These are phyloP conservation scores for Pseudocercospora pini-densiflorae DNA, from an alignment of 2,329 filamentous ascomycete species.

Conservation along the genomic window DNA sequence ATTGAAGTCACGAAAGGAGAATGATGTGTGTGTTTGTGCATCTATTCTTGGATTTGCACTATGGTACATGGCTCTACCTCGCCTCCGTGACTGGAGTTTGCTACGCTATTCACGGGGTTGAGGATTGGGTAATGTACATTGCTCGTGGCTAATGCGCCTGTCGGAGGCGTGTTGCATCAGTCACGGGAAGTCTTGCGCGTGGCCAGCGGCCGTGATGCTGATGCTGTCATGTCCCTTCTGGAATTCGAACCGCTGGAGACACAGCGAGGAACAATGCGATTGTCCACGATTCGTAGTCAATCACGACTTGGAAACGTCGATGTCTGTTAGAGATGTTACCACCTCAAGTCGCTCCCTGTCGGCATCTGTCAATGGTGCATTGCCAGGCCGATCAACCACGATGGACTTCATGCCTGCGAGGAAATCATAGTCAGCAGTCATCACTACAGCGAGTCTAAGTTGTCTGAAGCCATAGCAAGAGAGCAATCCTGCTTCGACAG, in stretches of 20 bases:
- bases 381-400: constrained; percentile 67
- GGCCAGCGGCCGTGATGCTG: not conserved
- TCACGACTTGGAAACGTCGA: constrained; percentile 19
- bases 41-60: not conserved
- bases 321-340: constrained; percentile 33
- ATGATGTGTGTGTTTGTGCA: not conserved
- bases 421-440: not conserved
- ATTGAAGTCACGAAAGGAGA: not conserved
- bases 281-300: not conserved
- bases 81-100: not conserved
- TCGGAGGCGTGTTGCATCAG: not conserved
- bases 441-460: too few species aligned
- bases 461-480: not conserved
- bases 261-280: too few species aligned
- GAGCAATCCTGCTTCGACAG: not conserved
- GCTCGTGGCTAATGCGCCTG: not conserved
- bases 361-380: constrained; percentile 63
- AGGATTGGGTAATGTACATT: not conserved
- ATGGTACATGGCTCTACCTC: constrained; percentile 1
- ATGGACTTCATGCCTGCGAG: constrained; percentile 45
- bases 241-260: too few species aligned
- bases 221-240: too few species aligned
- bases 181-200: not conserved
- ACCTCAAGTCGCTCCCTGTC: constrained; percentile 43
- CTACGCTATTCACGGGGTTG: not conserved